Evolutionary conservation across 108 stramenopile species (phyloP).

Genomic region (Chaetoceros tenuissimus): DNA sequence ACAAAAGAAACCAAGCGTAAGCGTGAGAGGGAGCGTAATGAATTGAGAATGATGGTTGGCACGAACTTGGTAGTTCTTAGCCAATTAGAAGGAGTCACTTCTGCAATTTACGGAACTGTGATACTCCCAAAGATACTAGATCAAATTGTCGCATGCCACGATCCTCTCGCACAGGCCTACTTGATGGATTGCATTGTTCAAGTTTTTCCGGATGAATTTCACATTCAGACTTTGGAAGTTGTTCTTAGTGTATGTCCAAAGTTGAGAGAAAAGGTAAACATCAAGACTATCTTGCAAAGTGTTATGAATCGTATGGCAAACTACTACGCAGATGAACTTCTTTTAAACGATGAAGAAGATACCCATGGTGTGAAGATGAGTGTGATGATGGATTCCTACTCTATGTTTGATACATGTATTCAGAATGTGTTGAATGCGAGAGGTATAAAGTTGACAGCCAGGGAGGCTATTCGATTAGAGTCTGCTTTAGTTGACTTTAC

Average conservation of each 20-base stretch:
- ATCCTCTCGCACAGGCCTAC: constrained; percentile 96
- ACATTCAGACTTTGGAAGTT: constrained; percentile 89
- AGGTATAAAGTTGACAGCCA: constrained; percentile 63
- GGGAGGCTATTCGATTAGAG: constrained; percentile 90
- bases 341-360: constrained; percentile 67
- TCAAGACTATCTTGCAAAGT: constrained; percentile 84
- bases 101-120: constrained; percentile 66
- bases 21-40: constrained; percentile 94
- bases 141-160: constrained; percentile 86
- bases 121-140: constrained; percentile 82
- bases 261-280: constrained; percentile 94
- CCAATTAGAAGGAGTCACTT: constrained; percentile 88
- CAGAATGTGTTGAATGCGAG: constrained; percentile 77
- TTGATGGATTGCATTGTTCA: constrained; percentile 97
- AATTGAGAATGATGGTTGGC: constrained; percentile 93
- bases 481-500: constrained; percentile 84
- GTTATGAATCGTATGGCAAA: constrained; percentile 91
- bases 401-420: constrained; percentile 89
- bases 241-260: constrained; percentile 80
- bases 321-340: constrained; percentile 65
- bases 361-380: constrained; percentile 62
- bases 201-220: constrained; percentile 97
- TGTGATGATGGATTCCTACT: constrained; percentile 74
- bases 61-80: constrained; percentile 93
- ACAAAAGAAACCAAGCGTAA: constrained; percentile 77